phyloP scores from a whole-genome alignment of 2,329 filamentous ascomycete species.

The Grosmannia huntii region DNA sequence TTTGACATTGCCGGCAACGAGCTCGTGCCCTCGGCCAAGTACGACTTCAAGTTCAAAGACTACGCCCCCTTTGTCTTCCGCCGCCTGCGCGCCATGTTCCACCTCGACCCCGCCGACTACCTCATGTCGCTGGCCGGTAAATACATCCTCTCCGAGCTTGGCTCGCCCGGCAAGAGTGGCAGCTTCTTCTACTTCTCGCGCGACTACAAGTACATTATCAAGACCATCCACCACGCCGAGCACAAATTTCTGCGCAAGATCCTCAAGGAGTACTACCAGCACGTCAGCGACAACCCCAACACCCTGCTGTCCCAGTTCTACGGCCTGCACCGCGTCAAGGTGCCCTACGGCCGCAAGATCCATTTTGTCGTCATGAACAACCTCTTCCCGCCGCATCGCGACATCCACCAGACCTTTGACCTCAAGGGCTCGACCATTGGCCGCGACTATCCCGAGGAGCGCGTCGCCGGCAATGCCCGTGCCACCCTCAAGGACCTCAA shows the following conservation, averaged over 20 bases:
- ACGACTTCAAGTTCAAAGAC: slow-evolving; percentile 99
- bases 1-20: slow-evolving; percentile 98
- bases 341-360: slow-evolving; percentile 94
- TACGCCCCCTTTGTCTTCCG: slow-evolving; percentile 99
- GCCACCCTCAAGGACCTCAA: slow-evolving; percentile 95
- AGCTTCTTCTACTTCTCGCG: slow-evolving; percentile 99
- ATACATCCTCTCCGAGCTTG: slow-evolving; percentile 94
- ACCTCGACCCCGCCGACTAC: slow-evolving; percentile 91
- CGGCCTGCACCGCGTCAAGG: slow-evolving; percentile 92
- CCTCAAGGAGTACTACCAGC: slow-evolving; percentile 82
- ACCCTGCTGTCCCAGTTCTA: slow-evolving; percentile 97
- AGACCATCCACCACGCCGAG: slow-evolving; percentile 94
- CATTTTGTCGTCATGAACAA: slow-evolving; percentile 99
- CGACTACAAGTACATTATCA: slow-evolving; percentile 99
- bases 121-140: slow-evolving; percentile 97
- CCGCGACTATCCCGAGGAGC: slow-evolving; percentile 79
- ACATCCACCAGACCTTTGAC: slow-evolving; percentile 95
- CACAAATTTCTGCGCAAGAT: slow-evolving; percentile 79
- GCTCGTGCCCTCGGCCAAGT: slow-evolving; percentile 93
- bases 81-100: slow-evolving; percentile 74
- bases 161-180: slow-evolving; percentile 93
- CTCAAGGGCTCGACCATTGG: slow-evolving; percentile 93
- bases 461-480: slow-evolving; percentile 75
- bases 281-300: slow-evolving; percentile 88
- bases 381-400: slow-evolving; percentile 89